Conservation (phyloP, 495 filamentous ascomycete genomes). For the Wilcoxina mikolae region DNA sequence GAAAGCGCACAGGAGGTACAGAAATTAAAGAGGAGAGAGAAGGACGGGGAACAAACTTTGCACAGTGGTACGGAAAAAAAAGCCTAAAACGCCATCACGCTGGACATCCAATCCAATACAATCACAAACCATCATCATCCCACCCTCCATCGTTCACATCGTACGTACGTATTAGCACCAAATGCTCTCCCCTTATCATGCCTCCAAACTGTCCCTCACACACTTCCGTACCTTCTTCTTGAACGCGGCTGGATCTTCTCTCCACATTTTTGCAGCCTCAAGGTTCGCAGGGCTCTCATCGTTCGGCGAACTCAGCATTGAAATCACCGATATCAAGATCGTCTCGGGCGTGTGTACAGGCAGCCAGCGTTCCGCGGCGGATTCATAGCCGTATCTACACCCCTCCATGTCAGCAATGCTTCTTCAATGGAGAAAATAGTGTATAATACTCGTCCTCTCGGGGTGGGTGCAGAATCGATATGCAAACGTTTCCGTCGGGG, state of each 20-base stretch:
- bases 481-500: conserved; percentile 80
- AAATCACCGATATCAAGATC: conserved; percentile 95
- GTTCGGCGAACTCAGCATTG: conserved; percentile 96
- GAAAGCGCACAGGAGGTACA: too few relatives aligned
- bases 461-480: conserved; percentile 95
- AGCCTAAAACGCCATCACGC: too few relatives aligned
- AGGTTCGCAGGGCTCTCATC: conserved; percentile 97
- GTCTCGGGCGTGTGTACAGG: conserved; percentile 97
- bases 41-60: too few relatives aligned
- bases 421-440: too few relatives aligned
- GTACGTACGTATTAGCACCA: too few relatives aligned
- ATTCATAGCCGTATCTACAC: conserved; percentile 99
- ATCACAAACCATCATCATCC: too few relatives aligned
- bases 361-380: conserved; percentile 86
- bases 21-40: too few relatives aligned
- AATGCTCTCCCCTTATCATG: neutral
- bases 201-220: conserved; percentile 49
- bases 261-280: conserved; percentile 98
- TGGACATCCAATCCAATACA: too few relatives aligned
- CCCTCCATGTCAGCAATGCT: conserved; percentile 3
- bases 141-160: too few relatives aligned
- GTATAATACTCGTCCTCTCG: conserved; percentile 88
- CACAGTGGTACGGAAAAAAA: too few relatives aligned
- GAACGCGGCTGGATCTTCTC: conserved; percentile 69
- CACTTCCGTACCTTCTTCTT: conserved; percentile 74